Evolutionary conservation across 1,284 basidiomycete species (phyloP).

Genomic region (Coriolopsis trogii): DNA sequence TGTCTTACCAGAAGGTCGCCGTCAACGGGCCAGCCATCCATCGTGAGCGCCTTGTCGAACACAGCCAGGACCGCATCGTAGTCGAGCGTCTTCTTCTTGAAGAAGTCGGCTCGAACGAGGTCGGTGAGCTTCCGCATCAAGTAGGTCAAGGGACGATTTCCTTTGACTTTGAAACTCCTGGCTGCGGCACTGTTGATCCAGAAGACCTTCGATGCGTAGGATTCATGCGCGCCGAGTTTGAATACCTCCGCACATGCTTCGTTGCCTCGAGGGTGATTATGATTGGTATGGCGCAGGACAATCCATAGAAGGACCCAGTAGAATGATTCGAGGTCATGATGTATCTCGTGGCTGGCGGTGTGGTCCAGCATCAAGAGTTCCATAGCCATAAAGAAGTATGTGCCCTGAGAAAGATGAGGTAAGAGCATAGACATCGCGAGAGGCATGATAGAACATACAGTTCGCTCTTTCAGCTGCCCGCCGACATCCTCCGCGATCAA

Average conservation of each 20-base stretch:
- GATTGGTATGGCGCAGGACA: slow-evolving; percentile 14
- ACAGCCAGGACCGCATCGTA: slow-evolving; percentile 2
- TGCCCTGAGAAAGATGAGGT: slow-evolving; percentile 8
- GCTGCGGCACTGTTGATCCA: neutral
- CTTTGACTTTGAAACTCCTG: neutral
- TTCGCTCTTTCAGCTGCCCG: slow-evolving; percentile 10
- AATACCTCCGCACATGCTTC: neutral
- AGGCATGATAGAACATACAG: slow-evolving; percentile 5
- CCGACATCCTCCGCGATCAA: neutral
- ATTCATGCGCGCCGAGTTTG: neutral
- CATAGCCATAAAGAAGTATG: slow-evolving; percentile 19
- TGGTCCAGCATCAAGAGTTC: neutral
- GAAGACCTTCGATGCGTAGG: neutral
- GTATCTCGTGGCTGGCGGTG: neutral
- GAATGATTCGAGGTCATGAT: slow-evolving; percentile 23
- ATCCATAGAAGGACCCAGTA: slow-evolving; percentile 23
- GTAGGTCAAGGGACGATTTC: neutral
- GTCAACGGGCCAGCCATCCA: slow-evolving; percentile 5
- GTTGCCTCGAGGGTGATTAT: neutral
- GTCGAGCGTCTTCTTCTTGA: neutral
- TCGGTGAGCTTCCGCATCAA: neutral
- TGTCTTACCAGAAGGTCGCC: too few species aligned
- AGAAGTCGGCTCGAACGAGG: neutral
- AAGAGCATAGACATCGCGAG: too few species aligned
- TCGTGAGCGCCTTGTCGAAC: slow-evolving; percentile 7